These are phyloP conservation scores for Oryza officinalis DNA, from an alignment of 176 grass and related monocot species.

Conservation along the genomic window DNA sequence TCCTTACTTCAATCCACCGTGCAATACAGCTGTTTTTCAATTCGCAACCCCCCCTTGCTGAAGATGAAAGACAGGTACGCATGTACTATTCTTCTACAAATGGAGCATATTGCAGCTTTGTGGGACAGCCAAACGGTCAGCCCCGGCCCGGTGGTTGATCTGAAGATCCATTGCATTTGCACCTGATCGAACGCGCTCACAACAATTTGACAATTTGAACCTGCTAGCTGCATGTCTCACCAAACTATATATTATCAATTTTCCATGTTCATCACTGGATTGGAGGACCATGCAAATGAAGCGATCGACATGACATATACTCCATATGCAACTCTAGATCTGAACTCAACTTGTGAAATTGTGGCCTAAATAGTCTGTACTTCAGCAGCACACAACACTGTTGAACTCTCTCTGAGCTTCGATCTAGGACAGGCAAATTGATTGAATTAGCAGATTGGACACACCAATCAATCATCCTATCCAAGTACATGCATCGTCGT, in stretches of 20 bases:
- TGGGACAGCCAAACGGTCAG: neutral
- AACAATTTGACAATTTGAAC: neutral
- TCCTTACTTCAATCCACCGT: no score
- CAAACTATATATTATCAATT: neutral
- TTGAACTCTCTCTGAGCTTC: neutral
- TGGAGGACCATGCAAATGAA: no score
- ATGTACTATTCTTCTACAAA: neutral
- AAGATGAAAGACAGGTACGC: neutral
- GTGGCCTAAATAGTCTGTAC: neutral
- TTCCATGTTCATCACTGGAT: neutral
- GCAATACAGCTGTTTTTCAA: neutral
- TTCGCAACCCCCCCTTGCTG: neutral
- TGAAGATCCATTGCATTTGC: neutral
- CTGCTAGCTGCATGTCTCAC: neutral
- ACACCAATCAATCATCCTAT: neutral
- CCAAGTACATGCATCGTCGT: constrained; percentile 24
- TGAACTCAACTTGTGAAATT: neutral
- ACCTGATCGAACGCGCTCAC: neutral
- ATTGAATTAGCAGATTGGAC: neutral
- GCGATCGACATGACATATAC: neutral
- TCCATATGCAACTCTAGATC: neutral
- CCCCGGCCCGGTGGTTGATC: neutral
- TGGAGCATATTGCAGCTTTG: neutral
- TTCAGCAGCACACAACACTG: neutral
- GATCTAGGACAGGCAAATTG: neutral